Conservation (phyloP, 2,329 filamentous ascomycete genomes). For the Fusarium buharicum region DNA sequence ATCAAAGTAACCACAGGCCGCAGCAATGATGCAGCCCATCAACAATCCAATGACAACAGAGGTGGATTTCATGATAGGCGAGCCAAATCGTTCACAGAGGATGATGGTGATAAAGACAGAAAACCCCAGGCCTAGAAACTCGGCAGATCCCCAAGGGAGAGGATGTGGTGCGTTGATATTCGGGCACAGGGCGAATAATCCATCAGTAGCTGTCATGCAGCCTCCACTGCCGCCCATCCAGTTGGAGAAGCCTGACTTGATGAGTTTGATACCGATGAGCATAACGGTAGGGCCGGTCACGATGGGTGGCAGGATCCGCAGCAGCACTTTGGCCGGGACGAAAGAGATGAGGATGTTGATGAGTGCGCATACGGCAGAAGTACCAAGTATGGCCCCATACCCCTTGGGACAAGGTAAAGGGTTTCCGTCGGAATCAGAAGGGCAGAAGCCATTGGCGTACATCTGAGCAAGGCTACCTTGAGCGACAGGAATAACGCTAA, state of each 20-base stretch:
- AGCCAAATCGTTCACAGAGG: slow-evolving; percentile 81
- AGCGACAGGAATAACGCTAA: slow-evolving; percentile 54
- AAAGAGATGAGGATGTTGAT: slow-evolving; percentile 81
- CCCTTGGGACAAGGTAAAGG: slow-evolving; percentile 78
- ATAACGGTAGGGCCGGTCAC: slow-evolving; percentile 77
- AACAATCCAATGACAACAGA: slow-evolving; percentile 80
- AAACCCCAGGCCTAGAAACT: slow-evolving; percentile 83
- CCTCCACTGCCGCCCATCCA: slow-evolving; percentile 80
- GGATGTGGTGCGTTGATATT: slow-evolving; percentile 74
- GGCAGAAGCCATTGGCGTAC: slow-evolving; percentile 78
- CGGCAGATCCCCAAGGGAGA: slow-evolving; percentile 80
- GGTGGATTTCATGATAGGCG: slow-evolving; percentile 85
- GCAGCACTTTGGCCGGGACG: slow-evolving; percentile 73
- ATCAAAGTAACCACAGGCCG: slow-evolving; percentile 81
- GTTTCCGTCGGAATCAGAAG: slow-evolving; percentile 68
- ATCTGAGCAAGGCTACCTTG: slow-evolving; percentile 78
- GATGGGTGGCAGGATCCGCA: slow-evolving; percentile 81
- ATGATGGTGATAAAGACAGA: slow-evolving; percentile 83
- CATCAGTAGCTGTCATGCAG: slow-evolving; percentile 62
- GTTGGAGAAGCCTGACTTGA: slow-evolving; percentile 76
- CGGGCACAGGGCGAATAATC: slow-evolving; percentile 73
- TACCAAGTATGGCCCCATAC: slow-evolving; percentile 78
- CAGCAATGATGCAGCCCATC: slow-evolving; percentile 81
- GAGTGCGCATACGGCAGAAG: slow-evolving; percentile 70
- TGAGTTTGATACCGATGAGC: slow-evolving; percentile 78